Conservation (phyloP, 306 rosid species). For the Neltuma alba region DNA sequence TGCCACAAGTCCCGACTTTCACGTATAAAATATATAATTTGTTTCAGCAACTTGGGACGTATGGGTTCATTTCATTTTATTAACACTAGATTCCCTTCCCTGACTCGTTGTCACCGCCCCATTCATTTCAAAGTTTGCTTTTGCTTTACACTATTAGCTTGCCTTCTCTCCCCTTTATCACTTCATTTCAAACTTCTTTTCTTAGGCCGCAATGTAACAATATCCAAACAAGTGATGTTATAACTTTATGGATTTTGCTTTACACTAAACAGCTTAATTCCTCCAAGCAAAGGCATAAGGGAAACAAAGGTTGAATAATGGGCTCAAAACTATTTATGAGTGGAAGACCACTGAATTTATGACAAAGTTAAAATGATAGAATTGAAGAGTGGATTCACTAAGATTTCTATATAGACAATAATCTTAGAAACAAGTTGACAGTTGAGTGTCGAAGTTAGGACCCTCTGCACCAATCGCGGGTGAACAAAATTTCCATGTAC, state of each 20-base stretch:
- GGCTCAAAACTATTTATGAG: neutral
- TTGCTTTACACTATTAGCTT: neutral
- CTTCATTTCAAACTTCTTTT: neutral
- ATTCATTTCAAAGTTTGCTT: neutral
- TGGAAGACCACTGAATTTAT: slow-evolving; percentile 7
- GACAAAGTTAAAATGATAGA: slow-evolving; percentile 16
- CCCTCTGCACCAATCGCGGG: slow-evolving; percentile 40
- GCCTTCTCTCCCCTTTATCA: neutral
- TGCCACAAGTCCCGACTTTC: neutral
- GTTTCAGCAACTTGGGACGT: neutral
- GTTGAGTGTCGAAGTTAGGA: slow-evolving; percentile 35
- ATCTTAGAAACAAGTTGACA: slow-evolving; percentile 41
- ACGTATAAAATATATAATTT: neutral
- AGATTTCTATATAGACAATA: slow-evolving; percentile 42
- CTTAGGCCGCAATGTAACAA: neutral
- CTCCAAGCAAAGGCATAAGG: neutral
- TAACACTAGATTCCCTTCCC: neutral
- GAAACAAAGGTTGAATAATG: neutral
- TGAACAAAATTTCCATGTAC: slow-evolving; percentile 41
- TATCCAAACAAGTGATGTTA: neutral
- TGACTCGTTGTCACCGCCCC: neutral
- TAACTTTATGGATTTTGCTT: neutral
- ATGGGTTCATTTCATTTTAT: neutral
- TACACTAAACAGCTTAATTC: neutral
- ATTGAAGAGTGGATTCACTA: slow-evolving; percentile 27